A percentile compares a stretch with the other conserved stretches of the same genome.
Conservation (phyloP, 2,329 filamentous ascomycete genomes). For the Venturia oleaginea region DNA sequence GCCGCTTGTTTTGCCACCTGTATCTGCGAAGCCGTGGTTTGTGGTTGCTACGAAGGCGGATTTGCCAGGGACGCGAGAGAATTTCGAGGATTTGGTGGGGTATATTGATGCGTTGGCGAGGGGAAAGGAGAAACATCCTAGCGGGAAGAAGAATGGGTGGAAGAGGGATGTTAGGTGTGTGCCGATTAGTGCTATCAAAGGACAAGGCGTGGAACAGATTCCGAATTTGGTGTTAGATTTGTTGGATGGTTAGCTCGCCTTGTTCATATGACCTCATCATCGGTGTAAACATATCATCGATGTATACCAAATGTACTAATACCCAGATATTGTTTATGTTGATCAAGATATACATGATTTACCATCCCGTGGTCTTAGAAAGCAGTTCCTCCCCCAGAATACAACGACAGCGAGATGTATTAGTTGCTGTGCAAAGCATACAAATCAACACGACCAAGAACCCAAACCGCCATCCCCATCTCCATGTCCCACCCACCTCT, state of each 20-base stretch:
- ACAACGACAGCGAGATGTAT: too few species aligned
- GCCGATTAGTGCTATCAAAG: conserved; percentile 82
- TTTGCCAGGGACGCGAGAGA: conserved; percentile 65
- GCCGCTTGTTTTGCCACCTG: conserved; percentile 51
- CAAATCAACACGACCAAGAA: neutral
- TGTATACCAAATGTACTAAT: neutral
- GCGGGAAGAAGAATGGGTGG: conserved; percentile 55
- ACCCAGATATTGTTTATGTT: neutral
- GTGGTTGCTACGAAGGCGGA: conserved; percentile 93
- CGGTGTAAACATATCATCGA: neutral
- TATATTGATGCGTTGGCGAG: conserved; percentile 62
- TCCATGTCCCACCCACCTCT: neutral
- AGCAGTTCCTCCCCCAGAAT: too few species aligned
- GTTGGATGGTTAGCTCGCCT: conserved; percentile 30
- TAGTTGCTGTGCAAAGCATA: too few species aligned
- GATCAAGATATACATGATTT: neutral
- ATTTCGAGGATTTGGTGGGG: conserved; percentile 58
- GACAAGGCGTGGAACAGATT: conserved; percentile 70
- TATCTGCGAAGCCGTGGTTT: conserved; percentile 94
- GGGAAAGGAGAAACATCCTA: conserved; percentile 62
- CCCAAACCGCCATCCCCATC: neutral
- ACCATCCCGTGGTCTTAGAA: neutral
- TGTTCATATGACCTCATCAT: too few species aligned
- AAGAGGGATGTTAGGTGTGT: conserved; percentile 51
- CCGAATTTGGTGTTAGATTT: conserved; percentile 64